A percentile compares a stretch with the other conserved stretches of the same genome.
Conservation (phyloP, 169 alveolate genomes). For the Nephromyces sp. region DNA sequence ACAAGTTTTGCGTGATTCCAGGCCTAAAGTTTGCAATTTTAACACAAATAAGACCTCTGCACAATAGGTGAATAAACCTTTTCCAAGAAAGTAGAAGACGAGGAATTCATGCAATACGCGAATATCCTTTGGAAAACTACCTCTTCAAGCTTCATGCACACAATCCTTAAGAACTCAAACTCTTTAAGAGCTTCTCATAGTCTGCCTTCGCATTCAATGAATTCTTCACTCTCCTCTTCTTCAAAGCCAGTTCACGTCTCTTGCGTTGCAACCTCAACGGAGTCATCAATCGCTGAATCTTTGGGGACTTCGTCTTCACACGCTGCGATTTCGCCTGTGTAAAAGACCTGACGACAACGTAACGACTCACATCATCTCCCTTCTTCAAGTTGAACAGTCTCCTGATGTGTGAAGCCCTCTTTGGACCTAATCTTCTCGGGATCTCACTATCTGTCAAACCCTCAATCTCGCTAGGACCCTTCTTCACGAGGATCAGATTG, state of each 20-base stretch:
- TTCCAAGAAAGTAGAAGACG: no score
- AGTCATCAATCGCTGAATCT: slow-evolving; percentile 98
- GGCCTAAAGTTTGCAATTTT: no score
- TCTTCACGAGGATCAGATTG: slow-evolving; percentile 87
- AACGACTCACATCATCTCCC: slow-evolving; percentile 89
- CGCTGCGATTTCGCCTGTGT: slow-evolving; percentile 62
- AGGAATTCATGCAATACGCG: no score
- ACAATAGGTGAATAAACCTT: no score
- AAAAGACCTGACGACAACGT: slow-evolving; percentile 84
- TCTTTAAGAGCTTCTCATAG: slow-evolving; percentile 10
- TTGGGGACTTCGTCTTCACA: slow-evolving; percentile 88
- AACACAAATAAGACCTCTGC: no score
- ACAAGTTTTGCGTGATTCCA: no score
- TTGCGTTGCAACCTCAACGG: slow-evolving; percentile 93
- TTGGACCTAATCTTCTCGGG: slow-evolving; percentile 99
- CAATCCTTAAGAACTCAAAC: no score
- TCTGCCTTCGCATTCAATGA: slow-evolving; percentile 21
- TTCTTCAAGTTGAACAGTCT: slow-evolving; percentile 85
- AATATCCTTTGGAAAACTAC: no score
- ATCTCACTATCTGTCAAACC: slow-evolving; percentile 92
- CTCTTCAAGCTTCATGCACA: no score
- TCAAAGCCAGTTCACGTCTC: slow-evolving; percentile 39
- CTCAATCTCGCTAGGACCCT: slow-evolving; percentile 89
- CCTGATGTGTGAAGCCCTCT: slow-evolving; percentile 95
- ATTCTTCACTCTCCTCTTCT: background rate